Percentiles rank a stretch among this genome's conserved stretches.
phyloP scores from a whole-genome alignment of 768 basidiomycete species.

The Aureoboletus auriporus region DNA sequence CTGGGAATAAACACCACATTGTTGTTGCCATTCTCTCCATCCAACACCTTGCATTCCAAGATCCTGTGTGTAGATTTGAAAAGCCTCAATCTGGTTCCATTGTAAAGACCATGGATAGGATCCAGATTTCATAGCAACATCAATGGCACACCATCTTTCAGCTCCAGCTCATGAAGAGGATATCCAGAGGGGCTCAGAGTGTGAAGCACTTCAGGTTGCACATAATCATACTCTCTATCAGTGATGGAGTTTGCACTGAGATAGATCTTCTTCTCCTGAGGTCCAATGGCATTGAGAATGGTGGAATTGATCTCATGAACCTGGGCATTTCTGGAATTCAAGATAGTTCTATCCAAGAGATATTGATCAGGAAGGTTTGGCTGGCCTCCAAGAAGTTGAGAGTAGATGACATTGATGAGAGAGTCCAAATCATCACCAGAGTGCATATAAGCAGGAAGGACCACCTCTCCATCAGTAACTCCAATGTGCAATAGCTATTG shows the following conservation, averaged over 20 bases:
- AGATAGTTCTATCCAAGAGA: slow-evolving; percentile 28
- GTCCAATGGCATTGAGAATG: slow-evolving; percentile 19
- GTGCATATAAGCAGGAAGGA: slow-evolving; percentile 26
- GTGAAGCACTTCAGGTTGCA: slow-evolving; percentile 38
- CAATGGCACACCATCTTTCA: slow-evolving; percentile 34
- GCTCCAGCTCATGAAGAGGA: slow-evolving; percentile 33
- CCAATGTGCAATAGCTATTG: slow-evolving; percentile 12
- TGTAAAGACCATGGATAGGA: slow-evolving; percentile 34
- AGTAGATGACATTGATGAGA: slow-evolving; percentile 29
- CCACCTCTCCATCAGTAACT: slow-evolving; percentile 16
- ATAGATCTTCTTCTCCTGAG: slow-evolving; percentile 18
- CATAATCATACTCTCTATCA: slow-evolving; percentile 20
- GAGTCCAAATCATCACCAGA: slow-evolving; percentile 12
- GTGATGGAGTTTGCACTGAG: slow-evolving; percentile 30
- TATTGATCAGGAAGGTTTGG: slow-evolving; percentile 19
- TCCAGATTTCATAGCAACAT: slow-evolving; percentile 44
- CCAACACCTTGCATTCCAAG: slow-evolving; percentile 23
- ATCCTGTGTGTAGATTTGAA: slow-evolving; percentile 19
- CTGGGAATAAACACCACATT: slow-evolving; percentile 28
- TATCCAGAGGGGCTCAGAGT: slow-evolving; percentile 36
- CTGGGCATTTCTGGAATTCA: slow-evolving; percentile 25
- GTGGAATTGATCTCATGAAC: slow-evolving; percentile 31
- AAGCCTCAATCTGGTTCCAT: slow-evolving; percentile 31
- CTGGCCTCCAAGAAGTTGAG: slow-evolving; percentile 10
- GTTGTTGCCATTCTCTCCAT: neutral